Conservation (phyloP, 345 rosid genomes). For the Clausena lansium region DNA sequence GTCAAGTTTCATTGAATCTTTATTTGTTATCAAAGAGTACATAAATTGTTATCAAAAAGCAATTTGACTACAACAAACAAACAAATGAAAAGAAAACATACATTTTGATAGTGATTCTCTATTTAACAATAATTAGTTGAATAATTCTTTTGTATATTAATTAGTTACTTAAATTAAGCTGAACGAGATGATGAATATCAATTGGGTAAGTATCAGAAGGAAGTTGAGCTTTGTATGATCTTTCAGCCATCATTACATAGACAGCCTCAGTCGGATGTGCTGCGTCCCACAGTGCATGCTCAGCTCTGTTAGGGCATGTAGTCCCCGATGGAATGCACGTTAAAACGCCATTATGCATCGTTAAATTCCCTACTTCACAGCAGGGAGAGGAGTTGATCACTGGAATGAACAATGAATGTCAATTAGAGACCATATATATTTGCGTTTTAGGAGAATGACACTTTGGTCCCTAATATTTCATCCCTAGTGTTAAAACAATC, state of each 20-base stretch:
- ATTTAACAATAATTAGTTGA: too few relatives aligned
- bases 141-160: too few relatives aligned
- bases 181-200: conserved; percentile 15
- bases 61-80: too few relatives aligned
- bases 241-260: conserved; percentile 23
- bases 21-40: too few relatives aligned
- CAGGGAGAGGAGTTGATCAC: neutral
- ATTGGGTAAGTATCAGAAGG: conserved; percentile 29
- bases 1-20: too few relatives aligned
- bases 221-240: conserved; percentile 20
- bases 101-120: too few relatives aligned
- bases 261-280: conserved; percentile 48
- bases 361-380: neutral
- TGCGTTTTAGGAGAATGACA: too few relatives aligned
- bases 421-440: neutral
- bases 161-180: neutral
- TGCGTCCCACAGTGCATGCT: conserved; percentile 48
- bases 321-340: conserved; percentile 20
- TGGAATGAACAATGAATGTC: neutral
- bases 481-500: too few relatives aligned
- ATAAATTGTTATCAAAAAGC: too few relatives aligned
- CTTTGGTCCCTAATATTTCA: too few relatives aligned
- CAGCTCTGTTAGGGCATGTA: conserved; percentile 37
- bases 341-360: neutral
- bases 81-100: too few relatives aligned